A percentile compares a stretch with the other conserved stretches of the same genome.
Evolutionary conservation across 163 green algal species (phyloP).

Genomic region (Smithsoniella earleae): DNA sequence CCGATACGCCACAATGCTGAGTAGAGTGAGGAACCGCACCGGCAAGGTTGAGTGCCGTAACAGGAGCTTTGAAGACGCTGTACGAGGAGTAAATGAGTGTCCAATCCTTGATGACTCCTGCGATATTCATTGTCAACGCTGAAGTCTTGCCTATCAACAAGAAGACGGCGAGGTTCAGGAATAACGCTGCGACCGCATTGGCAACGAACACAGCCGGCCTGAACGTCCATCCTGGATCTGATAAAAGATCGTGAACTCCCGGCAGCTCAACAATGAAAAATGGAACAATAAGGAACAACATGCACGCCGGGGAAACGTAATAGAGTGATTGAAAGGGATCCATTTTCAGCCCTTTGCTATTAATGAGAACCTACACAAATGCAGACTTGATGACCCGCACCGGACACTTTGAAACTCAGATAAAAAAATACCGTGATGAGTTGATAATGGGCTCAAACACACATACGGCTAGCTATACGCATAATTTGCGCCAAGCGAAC

Average conservation of each 20-base stretch:
- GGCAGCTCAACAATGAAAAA: constrained; percentile 42
- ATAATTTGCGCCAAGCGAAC: too few species aligned
- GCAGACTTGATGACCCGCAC: too few species aligned
- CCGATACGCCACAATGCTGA: too few species aligned
- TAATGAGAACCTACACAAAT: constrained; percentile 73
- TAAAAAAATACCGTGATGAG: too few species aligned
- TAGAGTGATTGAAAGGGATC: constrained; percentile 81
- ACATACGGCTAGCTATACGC: too few species aligned
- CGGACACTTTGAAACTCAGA: too few species aligned
- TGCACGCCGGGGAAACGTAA: constrained; percentile 83
- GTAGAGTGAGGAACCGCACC: background rate
- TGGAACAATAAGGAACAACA: constrained; percentile 74
- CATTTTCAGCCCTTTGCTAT: constrained; percentile 70
- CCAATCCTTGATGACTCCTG: constrained; percentile 94
- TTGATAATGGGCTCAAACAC: too few species aligned
- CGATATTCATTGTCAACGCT: constrained; percentile 93
- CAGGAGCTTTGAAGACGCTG: constrained; percentile 62
- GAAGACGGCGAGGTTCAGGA: constrained; percentile 81
- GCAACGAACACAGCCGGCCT: constrained; percentile 57
- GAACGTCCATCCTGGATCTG: constrained; percentile 39
- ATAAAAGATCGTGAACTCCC: background rate
- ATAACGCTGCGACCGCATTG: constrained; percentile 71
- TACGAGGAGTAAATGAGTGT: constrained; percentile 81
- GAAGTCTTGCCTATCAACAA: constrained; percentile 80
- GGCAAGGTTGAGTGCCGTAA: constrained; percentile 57